Percentiles rank a stretch among this genome's conserved stretches.
These are phyloP conservation scores for Lepiota brunneoincarnata DNA, from an alignment of 768 basidiomycete species.

Conservation along the genomic window DNA sequence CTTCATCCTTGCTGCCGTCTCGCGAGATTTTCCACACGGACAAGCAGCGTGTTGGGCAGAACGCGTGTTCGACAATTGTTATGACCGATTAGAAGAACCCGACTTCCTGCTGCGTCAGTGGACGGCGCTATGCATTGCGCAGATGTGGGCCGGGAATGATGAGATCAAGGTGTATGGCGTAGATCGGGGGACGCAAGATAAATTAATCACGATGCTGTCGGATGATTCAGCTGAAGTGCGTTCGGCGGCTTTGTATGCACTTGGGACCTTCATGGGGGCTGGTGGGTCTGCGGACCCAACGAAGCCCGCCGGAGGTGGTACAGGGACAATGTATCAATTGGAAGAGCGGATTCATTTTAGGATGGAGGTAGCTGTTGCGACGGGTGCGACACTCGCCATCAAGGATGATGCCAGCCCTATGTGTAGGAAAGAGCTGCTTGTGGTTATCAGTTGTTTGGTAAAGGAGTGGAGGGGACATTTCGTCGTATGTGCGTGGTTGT, in stretches of 20 bases:
- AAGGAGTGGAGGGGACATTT: slow-evolving; percentile 97
- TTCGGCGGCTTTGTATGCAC: slow-evolving; percentile 84
- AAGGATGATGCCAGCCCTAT: slow-evolving; percentile 95
- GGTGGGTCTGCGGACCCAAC: slow-evolving; percentile 68
- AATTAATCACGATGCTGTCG: slow-evolving; percentile 71
- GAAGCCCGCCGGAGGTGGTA: slow-evolving; percentile 80
- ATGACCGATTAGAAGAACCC: slow-evolving; percentile 78
- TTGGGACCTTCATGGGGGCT: slow-evolving; percentile 92
- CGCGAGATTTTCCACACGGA: slow-evolving; percentile 85
- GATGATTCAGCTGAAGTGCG: slow-evolving; percentile 94
- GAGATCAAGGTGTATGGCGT: slow-evolving; percentile 86
- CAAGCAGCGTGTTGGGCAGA: slow-evolving; percentile 84
- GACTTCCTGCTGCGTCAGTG: slow-evolving; percentile 95
- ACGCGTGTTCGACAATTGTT: slow-evolving; percentile 84
- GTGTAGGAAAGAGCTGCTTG: slow-evolving; percentile 91
- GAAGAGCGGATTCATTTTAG: slow-evolving; percentile 80
- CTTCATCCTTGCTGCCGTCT: slow-evolving; percentile 88
- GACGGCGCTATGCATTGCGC: slow-evolving; percentile 89
- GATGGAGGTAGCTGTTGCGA: slow-evolving; percentile 91
- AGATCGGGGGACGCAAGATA: slow-evolving; percentile 76
- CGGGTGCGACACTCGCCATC: slow-evolving; percentile 82
- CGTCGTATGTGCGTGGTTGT: slow-evolving; percentile 94
- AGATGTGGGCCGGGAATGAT: slow-evolving; percentile 93
- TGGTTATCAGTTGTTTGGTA: slow-evolving; percentile 89
- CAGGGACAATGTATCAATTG: slow-evolving; percentile 73